Percentiles rank a stretch among this genome's conserved stretches.
phyloP scores from a whole-genome alignment of 805 yeast species.

The Candida andamanensis region DNA sequence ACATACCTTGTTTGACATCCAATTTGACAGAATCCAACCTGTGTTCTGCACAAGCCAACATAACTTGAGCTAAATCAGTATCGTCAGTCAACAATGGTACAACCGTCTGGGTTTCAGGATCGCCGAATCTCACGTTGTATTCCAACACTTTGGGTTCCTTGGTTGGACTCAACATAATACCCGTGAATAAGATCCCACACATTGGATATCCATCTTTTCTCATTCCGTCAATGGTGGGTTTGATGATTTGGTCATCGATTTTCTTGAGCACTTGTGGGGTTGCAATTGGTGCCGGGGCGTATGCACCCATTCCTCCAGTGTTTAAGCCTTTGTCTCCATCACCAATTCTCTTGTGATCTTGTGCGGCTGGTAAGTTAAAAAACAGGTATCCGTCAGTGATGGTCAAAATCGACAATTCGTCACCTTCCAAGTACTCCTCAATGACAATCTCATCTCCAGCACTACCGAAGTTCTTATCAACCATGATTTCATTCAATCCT shows the following conservation, averaged over 20 bases:
- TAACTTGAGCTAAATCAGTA: slow-evolving; percentile 89
- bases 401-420: slow-evolving; percentile 89
- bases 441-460: slow-evolving; percentile 94
- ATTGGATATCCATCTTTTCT: slow-evolving; percentile 92
- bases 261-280: slow-evolving; percentile 65
- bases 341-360: slow-evolving; percentile 94
- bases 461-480: slow-evolving; percentile 77
- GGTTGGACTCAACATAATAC: slow-evolving; percentile 79
- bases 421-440: slow-evolving; percentile 95
- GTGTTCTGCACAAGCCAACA: slow-evolving; percentile 92
- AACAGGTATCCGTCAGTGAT: slow-evolving; percentile 90
- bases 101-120: slow-evolving; percentile 98
- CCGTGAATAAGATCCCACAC: slow-evolving; percentile 93
- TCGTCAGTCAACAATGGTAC: slow-evolving; percentile 76
- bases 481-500: slow-evolving; percentile 86
- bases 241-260: slow-evolving; percentile 71
- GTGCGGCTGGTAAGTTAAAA: slow-evolving; percentile 92
- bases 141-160: slow-evolving; percentile 92
- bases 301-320: slow-evolving; percentile 99
- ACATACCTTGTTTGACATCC: slow-evolving; percentile 50
- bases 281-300: slow-evolving; percentile 96
- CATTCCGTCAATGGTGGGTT: slow-evolving; percentile 95
- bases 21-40: slow-evolving; percentile 78
- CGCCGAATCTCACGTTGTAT: slow-evolving; percentile 97
- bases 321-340: slow-evolving; percentile 91